Evolutionary conservation across 2,329 filamentous ascomycete genomes (phyloP), one percentile per base, ranked within the genome.

Genomic region (Metarhizium guizhouense): DNA sequence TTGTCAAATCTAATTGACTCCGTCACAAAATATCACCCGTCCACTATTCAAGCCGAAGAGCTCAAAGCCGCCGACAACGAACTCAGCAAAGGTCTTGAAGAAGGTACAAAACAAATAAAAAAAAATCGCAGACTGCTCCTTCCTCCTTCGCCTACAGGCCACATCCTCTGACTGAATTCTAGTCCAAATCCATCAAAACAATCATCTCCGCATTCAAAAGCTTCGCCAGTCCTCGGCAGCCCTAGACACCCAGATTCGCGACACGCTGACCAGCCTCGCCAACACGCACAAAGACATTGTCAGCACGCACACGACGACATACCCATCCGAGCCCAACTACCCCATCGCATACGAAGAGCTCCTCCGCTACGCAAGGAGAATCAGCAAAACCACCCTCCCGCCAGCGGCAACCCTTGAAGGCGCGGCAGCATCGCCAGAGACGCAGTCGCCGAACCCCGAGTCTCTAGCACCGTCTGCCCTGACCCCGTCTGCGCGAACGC

Each of bases 1-100:
- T 75, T 95, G 20, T 79, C 81, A 13, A 83, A 76, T 32, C 76
- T 95, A 38, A 85, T 91, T 62, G 87, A 91, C 67, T 92, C 88
- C 0, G 87, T 95, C 59, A 80, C 88, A 6, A 88, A 90, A 60
- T 93, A 92, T 72, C 90, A 91, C 64, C 89, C 90, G 0, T 88
- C 86, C 6, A 74, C 81, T 4, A 71, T 77, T 40, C 82, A 85
- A 30, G 87, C 86, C 6, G 75, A 81, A 56, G 86, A 91, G 60
- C 82, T 95, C 10, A 75, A 87, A 18, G 75, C 77, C 7, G 89
- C 88, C 29, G 88, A 95, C 66, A 75, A 78, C 47, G 82, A 86
- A 57, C 78, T 95, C 48, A 80, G 76, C 62, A 74, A 78, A 60
- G 83, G 86, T 4, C 75, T 95, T 3, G 78, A 85, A 62, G 76